phyloP scores from a whole-genome alignment of 2,329 filamentous ascomycete genomes.

The Trichoderma hamatum region DNA sequence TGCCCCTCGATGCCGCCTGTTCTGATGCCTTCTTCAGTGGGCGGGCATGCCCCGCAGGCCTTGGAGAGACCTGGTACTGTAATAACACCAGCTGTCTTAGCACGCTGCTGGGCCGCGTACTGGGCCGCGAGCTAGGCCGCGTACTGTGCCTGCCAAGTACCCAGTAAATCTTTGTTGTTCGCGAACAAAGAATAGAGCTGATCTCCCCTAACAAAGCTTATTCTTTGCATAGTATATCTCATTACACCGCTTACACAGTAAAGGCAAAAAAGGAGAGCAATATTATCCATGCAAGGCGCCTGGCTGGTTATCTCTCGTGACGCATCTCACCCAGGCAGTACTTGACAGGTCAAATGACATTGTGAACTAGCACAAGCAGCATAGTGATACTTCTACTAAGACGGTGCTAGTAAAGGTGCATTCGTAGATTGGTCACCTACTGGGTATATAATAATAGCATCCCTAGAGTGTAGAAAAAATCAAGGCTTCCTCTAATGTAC shows the following conservation, averaged over 20 bases:
- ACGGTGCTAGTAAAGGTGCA: not conserved
- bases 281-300: not conserved
- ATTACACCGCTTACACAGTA: not conserved
- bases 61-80: slow-evolving; percentile 11
- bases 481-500: not conserved
- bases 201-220: not conserved
- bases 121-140: not conserved
- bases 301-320: not conserved
- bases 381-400: too few species aligned
- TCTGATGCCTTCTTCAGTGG: slow-evolving; percentile 17
- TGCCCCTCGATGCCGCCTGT: slow-evolving; percentile 40
- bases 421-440: not conserved
- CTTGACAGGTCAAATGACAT: slow-evolving; percentile 11
- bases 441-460: not conserved
- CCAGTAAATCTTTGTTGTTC: not conserved
- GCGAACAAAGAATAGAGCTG: not conserved
- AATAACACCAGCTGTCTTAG: slow-evolving; percentile 5
- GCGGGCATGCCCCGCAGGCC: slow-evolving; percentile 21
- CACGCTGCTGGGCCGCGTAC: not conserved
- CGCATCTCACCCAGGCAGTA: not conserved
- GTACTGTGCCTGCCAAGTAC: slow-evolving; percentile 7
- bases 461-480: not conserved
- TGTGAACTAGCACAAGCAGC: not conserved
- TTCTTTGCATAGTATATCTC: not conserved
- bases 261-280: not conserved